These are phyloP conservation scores for grape (Vitis vinifera) DNA, from an alignment of 164 flowering plant genomes.

Conservation along the genomic window DNA sequence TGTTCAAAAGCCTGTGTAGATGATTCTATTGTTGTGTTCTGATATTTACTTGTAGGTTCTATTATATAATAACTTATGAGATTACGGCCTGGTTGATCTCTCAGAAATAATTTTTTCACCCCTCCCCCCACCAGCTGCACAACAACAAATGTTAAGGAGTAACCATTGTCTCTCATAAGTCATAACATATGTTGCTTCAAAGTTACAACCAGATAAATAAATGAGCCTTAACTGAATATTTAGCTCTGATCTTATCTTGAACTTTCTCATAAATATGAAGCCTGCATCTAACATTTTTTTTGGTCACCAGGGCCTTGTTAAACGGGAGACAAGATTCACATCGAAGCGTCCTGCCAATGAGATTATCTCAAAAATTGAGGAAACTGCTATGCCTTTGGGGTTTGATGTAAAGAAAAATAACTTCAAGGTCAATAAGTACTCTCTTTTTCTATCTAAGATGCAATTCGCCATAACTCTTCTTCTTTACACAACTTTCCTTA, in stretches of 20 bases:
- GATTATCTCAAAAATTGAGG: constrained; percentile 86
- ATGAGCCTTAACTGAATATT: neutral
- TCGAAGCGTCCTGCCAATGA: constrained; percentile 84
- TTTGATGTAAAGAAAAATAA: constrained; percentile 92
- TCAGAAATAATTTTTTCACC: neutral
- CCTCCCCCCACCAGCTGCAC: neutral
- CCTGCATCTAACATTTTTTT: constrained; percentile 5
- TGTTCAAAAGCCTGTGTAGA: neutral
- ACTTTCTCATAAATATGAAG: neutral
- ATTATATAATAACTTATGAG: neutral
- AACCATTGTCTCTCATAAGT: neutral
- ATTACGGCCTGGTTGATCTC: neutral
- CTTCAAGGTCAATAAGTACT: constrained; percentile 55
- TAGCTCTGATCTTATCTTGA: neutral
- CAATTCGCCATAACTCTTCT: neutral
- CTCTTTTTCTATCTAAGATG: neutral
- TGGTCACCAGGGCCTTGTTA: constrained; percentile 71
- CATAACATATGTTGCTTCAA: neutral
- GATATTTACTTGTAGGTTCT: neutral
- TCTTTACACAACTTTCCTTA: too few species aligned
- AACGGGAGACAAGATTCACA: constrained; percentile 91
- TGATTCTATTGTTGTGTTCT: neutral
- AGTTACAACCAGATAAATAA: neutral
- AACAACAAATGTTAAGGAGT: neutral
- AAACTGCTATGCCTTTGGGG: constrained; percentile 89